Evolutionary conservation across 257 asterid genomes (phyloP).

Genomic region (Nicotiana knightiana): DNA sequence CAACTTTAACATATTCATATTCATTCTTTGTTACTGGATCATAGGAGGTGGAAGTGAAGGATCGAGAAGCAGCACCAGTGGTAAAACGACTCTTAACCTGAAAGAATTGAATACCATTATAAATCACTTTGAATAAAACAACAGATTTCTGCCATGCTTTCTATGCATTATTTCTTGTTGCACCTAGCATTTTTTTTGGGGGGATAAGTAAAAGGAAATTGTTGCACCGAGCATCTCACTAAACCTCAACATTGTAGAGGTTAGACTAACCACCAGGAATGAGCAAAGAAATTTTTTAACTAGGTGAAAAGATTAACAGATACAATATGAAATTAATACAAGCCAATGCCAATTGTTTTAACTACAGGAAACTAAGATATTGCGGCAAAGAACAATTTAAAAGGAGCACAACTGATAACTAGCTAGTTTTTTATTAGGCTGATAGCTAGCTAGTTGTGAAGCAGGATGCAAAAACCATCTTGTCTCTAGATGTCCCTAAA

Average conservation of each 20-base stretch:
- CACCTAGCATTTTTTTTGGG: not conserved
- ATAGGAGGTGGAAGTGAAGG: conserved; percentile 92
- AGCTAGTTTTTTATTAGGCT: not conserved
- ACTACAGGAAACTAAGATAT: no score
- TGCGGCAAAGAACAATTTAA: not conserved
- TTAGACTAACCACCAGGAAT: not conserved
- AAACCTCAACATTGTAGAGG: not conserved
- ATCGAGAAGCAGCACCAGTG: conserved; percentile 94
- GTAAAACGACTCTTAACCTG: conserved; percentile 95
- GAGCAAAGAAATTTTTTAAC: not conserved
- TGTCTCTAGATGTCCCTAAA: not conserved
- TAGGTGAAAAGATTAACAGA: not conserved
- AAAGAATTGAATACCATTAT: conserved; percentile 17
- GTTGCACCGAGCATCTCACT: not conserved
- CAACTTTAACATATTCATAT: conserved; percentile 85
- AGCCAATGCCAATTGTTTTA: not conserved
- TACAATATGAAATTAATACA: not conserved
- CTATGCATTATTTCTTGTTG: not conserved
- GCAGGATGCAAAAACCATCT: not conserved
- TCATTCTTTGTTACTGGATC: conserved; percentile 86
- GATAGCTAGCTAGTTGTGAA: not conserved
- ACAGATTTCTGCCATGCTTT: not conserved
- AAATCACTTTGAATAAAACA: conserved; percentile 11
- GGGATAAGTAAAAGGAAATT: not conserved
- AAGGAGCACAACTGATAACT: not conserved